Evolutionary conservation across 208 protist species (phyloP).

Genomic region (Sergeia podlipaevii): DNA sequence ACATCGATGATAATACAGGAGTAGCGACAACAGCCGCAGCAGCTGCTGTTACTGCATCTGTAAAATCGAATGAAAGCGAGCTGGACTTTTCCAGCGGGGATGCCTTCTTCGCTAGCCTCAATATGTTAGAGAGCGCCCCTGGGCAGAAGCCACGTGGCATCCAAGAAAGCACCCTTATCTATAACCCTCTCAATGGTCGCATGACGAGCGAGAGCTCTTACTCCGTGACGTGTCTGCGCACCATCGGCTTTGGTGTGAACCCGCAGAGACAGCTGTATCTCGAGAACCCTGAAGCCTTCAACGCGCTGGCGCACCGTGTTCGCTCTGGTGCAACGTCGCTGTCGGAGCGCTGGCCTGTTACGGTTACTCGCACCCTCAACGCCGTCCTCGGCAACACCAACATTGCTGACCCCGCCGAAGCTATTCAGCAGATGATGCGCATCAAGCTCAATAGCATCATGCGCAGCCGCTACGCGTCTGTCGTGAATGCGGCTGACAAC

Average conservation of each 20-base stretch:
- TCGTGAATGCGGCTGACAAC: conserved; percentile 39
- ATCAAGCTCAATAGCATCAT: conserved; percentile 76
- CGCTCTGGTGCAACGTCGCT: conserved; percentile 46
- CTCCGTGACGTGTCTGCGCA: conserved; percentile 46
- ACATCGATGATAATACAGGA: too few relatives aligned
- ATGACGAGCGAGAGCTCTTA: conserved; percentile 74
- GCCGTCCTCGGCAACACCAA: conserved; percentile 48
- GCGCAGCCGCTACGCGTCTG: conserved; percentile 67
- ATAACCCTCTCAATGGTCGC: conserved; percentile 82
- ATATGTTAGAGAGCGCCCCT: neutral
- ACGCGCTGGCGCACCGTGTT: conserved; percentile 57
- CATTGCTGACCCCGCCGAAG: conserved; percentile 69
- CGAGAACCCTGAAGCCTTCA: conserved; percentile 49
- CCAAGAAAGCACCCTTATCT: conserved; percentile 46
- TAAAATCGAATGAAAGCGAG: neutral
- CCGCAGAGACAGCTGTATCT: conserved; percentile 61
- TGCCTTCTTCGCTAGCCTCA: conserved; percentile 9
- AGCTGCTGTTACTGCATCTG: neutral
- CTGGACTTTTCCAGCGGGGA: conserved; percentile 3
- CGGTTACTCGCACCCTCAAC: conserved; percentile 49
- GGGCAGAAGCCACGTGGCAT: neutral
- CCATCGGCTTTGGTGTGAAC: conserved; percentile 81
- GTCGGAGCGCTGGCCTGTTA: conserved; percentile 69
- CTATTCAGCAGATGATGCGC: conserved; percentile 76
- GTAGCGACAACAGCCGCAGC: neutral